A percentile compares a stretch with the other conserved stretches of the same genome.
phyloP scores from a whole-genome alignment of 345 rosid genomes.

The Camelina sativa region DNA sequence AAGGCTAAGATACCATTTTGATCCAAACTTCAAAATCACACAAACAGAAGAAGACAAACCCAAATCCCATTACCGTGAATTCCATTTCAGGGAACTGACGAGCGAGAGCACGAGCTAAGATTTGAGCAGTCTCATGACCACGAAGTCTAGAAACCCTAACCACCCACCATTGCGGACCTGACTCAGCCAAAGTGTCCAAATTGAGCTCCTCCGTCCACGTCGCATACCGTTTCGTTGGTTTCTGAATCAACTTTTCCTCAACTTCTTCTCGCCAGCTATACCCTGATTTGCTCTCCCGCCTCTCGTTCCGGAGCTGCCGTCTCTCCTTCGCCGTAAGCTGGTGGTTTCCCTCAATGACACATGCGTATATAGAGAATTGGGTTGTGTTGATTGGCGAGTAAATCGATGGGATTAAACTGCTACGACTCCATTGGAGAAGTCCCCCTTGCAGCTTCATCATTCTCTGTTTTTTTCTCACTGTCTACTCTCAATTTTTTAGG shows the following conservation, averaged over 20 bases:
- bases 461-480: not conserved
- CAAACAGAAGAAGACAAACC: not conserved
- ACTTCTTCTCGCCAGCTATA: slow-evolving; percentile 87
- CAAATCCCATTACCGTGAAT: slow-evolving; percentile 57
- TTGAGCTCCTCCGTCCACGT: slow-evolving; percentile 69
- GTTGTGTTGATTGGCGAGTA: slow-evolving; percentile 36
- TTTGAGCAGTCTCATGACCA: slow-evolving; percentile 62
- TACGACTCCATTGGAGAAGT: slow-evolving; percentile 73
- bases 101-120: slow-evolving; percentile 62
- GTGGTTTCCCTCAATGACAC: slow-evolving; percentile 45
- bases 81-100: slow-evolving; percentile 62
- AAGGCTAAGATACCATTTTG: not conserved
- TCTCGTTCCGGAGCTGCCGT: slow-evolving; percentile 76
- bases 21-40: slow-evolving; percentile 12
- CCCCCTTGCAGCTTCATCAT: slow-evolving; percentile 67
- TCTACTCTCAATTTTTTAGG: slow-evolving; percentile 8
- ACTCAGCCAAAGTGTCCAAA: slow-evolving; percentile 66
- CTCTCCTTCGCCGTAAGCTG: slow-evolving; percentile 81
- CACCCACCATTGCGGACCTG: slow-evolving; percentile 89
- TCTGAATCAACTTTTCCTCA: slow-evolving; percentile 69
- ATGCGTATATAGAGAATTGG: slow-evolving; percentile 43
- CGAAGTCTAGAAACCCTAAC: slow-evolving; percentile 64
- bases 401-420: slow-evolving; percentile 45
- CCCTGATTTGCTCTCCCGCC: slow-evolving; percentile 68
- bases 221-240: slow-evolving; percentile 65